Conservation (phyloP, 2,329 filamentous ascomycete species). For the Monilinia laxa region DNA sequence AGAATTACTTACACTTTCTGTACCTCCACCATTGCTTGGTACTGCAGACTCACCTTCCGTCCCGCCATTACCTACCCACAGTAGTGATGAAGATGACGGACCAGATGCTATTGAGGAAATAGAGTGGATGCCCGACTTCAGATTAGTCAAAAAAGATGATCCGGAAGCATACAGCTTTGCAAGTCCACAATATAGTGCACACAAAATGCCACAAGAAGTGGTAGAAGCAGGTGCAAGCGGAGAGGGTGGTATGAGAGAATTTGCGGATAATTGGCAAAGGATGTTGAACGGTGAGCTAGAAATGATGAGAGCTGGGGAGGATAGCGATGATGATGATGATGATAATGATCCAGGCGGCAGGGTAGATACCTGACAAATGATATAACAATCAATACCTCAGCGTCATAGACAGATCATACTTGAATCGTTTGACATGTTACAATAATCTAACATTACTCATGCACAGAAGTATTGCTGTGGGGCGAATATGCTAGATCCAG, state of each 20-base stretch:
- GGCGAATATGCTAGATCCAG: slow-evolving; percentile 12
- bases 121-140: slow-evolving; percentile 69
- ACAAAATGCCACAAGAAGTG: slow-evolving; percentile 92
- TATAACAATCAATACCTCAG: not conserved
- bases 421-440: not conserved
- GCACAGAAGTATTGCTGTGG: slow-evolving; percentile 7
- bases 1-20: slow-evolving; percentile 74
- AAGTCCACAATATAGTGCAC: slow-evolving; percentile 85
- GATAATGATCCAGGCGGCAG: slow-evolving; percentile 36
- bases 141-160: slow-evolving; percentile 79
- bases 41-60: slow-evolving; percentile 42
- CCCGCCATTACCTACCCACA: slow-evolving; percentile 40
- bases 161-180: slow-evolving; percentile 85
- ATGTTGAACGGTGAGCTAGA: slow-evolving; percentile 47
- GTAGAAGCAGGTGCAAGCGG: slow-evolving; percentile 69
- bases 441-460: slow-evolving; percentile 12
- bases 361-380: not conserved
- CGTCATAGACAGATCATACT: not conserved
- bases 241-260: slow-evolving; percentile 76
- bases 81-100: slow-evolving; percentile 47
- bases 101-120: slow-evolving; percentile 53
- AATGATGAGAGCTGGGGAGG: slow-evolving; percentile 43
- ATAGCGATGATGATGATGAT: slow-evolving; percentile 44
- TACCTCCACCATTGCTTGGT: slow-evolving; percentile 58
- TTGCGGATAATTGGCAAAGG: slow-evolving; percentile 72